Percentiles rank a stretch among this genome's conserved stretches.
Conservation (phyloP, 1,284 basidiomycete species). For the Stereum hirsutum region DNA sequence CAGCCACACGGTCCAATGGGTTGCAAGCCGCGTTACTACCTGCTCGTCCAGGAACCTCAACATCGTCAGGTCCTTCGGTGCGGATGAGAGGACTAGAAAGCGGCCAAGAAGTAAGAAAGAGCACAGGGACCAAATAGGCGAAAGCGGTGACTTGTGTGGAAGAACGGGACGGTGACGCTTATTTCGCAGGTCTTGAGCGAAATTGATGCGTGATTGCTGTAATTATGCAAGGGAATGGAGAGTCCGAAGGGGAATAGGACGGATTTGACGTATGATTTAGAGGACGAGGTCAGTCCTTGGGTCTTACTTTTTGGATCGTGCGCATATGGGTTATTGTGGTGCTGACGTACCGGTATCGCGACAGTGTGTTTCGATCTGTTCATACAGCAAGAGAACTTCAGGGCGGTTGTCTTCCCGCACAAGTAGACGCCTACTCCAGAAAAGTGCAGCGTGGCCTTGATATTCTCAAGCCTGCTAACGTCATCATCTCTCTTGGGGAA, state of each 20-base stretch:
- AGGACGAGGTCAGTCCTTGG: constrained; percentile 1
- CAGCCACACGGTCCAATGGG: not conserved
- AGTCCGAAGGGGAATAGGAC: not conserved
- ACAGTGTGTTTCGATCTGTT: no score
- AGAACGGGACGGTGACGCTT: not conserved
- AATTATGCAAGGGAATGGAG: constrained; percentile 2
- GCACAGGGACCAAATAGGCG: constrained; percentile 10
- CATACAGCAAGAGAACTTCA: no score
- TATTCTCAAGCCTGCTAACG: no score
- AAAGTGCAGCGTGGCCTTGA: no score
- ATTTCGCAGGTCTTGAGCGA: constrained; percentile 3
- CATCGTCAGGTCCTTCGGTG: constrained; percentile 29
- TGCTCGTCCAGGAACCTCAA: constrained; percentile 23
- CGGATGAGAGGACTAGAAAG: constrained; percentile 21
- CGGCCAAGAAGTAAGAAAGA: constrained; percentile 15
- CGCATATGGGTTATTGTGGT: no score
- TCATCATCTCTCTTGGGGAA: no score
- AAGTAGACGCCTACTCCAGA: no score
- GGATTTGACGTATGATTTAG: constrained; percentile 1
- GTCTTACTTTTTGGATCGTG: not conserved
- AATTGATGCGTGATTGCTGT: constrained; percentile 5
- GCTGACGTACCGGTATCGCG: no score
- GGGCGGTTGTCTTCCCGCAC: not conserved
- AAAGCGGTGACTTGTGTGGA: constrained; percentile 4
- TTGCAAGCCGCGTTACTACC: no score